Base-by-base conservation (phyloP, 495 filamentous ascomycete genomes). In the Lasiosphaeris hirsuta region DNA sequence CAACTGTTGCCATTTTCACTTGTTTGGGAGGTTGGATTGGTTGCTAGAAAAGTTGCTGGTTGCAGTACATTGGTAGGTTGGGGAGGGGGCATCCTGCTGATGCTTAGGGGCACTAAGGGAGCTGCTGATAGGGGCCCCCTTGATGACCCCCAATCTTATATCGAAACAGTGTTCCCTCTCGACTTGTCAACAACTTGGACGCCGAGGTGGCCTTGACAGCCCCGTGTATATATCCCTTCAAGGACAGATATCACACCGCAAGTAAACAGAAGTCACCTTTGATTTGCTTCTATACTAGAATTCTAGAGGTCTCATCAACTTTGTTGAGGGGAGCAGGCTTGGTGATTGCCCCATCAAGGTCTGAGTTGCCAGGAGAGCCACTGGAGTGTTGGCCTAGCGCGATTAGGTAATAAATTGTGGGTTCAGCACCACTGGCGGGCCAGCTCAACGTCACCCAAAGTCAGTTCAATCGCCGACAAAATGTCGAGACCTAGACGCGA, bases 1-100 rank as follows among this genome's bases (percentile, higher is more conserved):
- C 75, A 23, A 73, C 60, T 52, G 58, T 69, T 10, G 77, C 61
- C 78, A 82, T 71, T 38, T 39, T 64, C 6, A 10, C 10, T 50
- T 33, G 13, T 3, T 51, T 33, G 33, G 19, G n/a, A 10, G 36
- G 37, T 19, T 40, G n/a, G n/a, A 40, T 43, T 1, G 39, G 9
- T 36, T 36, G n/a, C 18, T 30, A 41, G 17, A 13, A 1, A n/a
- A 43, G 11, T 30, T 38, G n/a, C 39, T 14, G 11, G n/a, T 15
- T 3, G 8, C 30, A 5, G 23, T 35, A 17, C 14, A 14, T 18
- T 10, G n/a, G 30, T 43, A 11, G 15, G 34, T 11, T 18, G 34
- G 39, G 18, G 10, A n/a, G 17, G 11, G 40, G 10, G n/a, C 9
- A 13, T 14, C 8, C 41, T 23, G 10, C 1, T 40, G 35, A 39